Percentiles rank a stretch among this genome's conserved stretches.
phyloP scores from a whole-genome alignment of 2,329 filamentous ascomycete genomes.

The Ophiocordyceps polyrhachis-furcata region DNA sequence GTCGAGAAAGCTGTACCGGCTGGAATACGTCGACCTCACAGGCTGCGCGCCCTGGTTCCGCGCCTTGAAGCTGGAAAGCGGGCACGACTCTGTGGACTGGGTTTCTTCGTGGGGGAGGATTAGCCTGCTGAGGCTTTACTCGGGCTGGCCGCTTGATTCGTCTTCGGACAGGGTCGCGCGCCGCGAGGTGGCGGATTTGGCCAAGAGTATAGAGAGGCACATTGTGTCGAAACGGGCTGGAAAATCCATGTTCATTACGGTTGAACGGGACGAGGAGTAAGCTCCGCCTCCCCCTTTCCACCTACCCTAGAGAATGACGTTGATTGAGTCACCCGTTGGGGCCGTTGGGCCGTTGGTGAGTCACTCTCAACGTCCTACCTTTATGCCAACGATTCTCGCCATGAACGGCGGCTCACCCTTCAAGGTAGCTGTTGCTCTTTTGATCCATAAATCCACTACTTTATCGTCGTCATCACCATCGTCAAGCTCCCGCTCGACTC shows the following conservation, averaged over 20 bases:
- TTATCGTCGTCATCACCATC: not conserved
- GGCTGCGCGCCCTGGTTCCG: slow-evolving; percentile 37
- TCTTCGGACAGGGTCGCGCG: slow-evolving; percentile 15
- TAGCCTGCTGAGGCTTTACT: slow-evolving; percentile 22
- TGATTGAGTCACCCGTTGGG: not conserved
- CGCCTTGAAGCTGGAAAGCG: slow-evolving; percentile 23
- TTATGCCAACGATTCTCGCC: too few relatives aligned
- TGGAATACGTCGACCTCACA: slow-evolving; percentile 43
- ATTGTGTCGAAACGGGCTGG: slow-evolving; percentile 27
- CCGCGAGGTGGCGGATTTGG: slow-evolving; percentile 18
- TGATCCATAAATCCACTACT: not conserved
- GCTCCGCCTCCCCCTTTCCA: too few relatives aligned
- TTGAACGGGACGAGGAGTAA: slow-evolving; percentile 21
- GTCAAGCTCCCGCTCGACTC: not conserved
- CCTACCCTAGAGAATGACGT: not conserved
- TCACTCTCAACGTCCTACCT: not conserved
- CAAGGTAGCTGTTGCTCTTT: not conserved
- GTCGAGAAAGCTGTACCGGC: slow-evolving; percentile 32
- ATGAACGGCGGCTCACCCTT: too few relatives aligned
- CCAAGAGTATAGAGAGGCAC: slow-evolving; percentile 25
- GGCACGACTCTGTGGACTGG: slow-evolving; percentile 35
- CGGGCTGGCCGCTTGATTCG: slow-evolving; percentile 20
- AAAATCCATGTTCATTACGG: slow-evolving; percentile 27
- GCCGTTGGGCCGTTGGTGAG: not conserved
- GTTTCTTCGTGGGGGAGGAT: slow-evolving; percentile 33